Conservation (phyloP, 2,329 filamentous ascomycete genomes). For the Parafenestella ontariensis region DNA sequence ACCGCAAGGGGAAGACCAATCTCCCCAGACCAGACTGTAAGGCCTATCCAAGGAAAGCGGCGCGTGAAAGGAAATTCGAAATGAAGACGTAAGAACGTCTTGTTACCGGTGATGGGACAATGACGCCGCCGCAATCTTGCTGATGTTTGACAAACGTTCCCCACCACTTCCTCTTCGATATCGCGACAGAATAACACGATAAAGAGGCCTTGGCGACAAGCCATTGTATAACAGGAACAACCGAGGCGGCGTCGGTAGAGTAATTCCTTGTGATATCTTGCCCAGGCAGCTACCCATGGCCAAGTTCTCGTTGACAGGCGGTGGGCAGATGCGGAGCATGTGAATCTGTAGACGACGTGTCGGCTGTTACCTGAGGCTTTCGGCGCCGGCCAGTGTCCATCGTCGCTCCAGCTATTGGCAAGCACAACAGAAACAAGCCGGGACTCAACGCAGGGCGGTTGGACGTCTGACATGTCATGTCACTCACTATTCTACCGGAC, state of each 20-base stretch:
- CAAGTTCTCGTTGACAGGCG: conserved; percentile 24
- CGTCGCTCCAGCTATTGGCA: conserved; percentile 8
- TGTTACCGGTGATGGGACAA: conserved; percentile 14
- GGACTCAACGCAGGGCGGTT: conserved; percentile 12
- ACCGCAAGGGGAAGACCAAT: conserved; percentile 23
- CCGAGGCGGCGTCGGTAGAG: neutral
- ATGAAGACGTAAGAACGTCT: conserved; percentile 10
- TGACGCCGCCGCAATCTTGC: conserved; percentile 9
- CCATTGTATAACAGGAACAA: conserved; percentile 22
- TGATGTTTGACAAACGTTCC: conserved; percentile 20
- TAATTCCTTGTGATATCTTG: neutral
- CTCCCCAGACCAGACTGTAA: conserved; percentile 30
- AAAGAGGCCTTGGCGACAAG: conserved; percentile 25
- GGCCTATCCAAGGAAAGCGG: conserved; percentile 27
- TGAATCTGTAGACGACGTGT: conserved; percentile 18
- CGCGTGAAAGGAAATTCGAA: conserved; percentile 12
- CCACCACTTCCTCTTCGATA: conserved; percentile 32
- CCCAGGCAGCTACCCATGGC: conserved; percentile 16
- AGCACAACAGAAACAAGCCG: conserved; percentile 19
- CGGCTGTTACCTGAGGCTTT: conserved; percentile 8
- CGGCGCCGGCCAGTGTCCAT: conserved; percentile 14
- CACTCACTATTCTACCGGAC: conserved; percentile 26
- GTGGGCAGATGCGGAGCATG: conserved; percentile 20
- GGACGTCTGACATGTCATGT: conserved; percentile 25
- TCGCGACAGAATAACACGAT: conserved; percentile 18